Conservation (phyloP, 2,329 filamentous ascomycete genomes). For the Colletotrichum sp. region DNA sequence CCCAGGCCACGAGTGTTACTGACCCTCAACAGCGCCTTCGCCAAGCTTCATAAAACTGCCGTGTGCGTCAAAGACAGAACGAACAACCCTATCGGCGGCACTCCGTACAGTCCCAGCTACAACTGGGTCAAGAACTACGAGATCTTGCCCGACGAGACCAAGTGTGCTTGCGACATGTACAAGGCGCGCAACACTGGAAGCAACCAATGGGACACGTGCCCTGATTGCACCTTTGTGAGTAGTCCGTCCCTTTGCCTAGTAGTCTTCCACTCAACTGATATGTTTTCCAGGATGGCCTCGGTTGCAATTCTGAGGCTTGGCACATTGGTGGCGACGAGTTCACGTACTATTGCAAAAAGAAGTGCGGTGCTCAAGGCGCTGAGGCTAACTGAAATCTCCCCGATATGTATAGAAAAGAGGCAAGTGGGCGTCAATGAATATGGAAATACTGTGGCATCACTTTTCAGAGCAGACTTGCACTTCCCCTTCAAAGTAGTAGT, state of each 20-base stretch:
- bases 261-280: fast-evolving
- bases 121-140: constrained; percentile 13
- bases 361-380: constrained; percentile 16
- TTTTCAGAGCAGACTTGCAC: background rate
- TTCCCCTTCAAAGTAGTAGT: background rate
- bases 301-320: constrained; percentile 11
- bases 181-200: constrained; percentile 20
- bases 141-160: constrained; percentile 12
- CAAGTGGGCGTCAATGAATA: background rate
- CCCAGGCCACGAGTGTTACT: background rate
- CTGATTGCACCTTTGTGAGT: constrained; percentile 18
- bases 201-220: constrained; percentile 23
- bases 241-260: fast-evolving
- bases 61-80: background rate
- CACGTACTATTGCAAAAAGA: constrained; percentile 20
- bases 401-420: fast-evolving
- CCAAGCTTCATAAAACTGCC: background rate
- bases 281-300: background rate
- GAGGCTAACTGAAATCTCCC: background rate
- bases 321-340: constrained; percentile 21
- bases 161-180: constrained; percentile 21
- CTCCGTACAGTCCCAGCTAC: constrained; percentile 4
- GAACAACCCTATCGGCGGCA: background rate
- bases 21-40: background rate
- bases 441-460: background rate